Evolutionary conservation across 768 basidiomycete genomes (phyloP).

Genomic region (Boletales sp.): DNA sequence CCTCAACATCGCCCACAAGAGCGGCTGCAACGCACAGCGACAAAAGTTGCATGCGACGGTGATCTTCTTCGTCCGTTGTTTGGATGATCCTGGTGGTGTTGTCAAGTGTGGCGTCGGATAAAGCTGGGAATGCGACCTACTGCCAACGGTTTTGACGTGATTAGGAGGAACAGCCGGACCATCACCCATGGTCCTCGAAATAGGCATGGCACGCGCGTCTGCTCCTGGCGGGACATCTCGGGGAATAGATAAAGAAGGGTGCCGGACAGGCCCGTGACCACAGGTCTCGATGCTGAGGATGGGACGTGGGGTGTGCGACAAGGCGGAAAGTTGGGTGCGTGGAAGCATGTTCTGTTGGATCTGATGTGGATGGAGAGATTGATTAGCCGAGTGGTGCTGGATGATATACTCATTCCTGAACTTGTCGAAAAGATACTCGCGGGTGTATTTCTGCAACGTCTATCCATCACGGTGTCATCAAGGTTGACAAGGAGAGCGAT

Average conservation of each 20-base stretch:
- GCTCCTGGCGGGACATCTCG: slow-evolving; percentile 45
- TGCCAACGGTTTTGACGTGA: slow-evolving; percentile 33
- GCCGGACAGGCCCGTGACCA: slow-evolving; percentile 41
- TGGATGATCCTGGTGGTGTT: slow-evolving; percentile 46
- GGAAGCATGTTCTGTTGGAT: slow-evolving; percentile 37
- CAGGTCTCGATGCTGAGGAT: slow-evolving; percentile 62
- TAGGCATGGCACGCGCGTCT: slow-evolving; percentile 43
- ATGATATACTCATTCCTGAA: slow-evolving; percentile 59
- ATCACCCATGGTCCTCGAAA: slow-evolving; percentile 40
- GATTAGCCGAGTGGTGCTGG: slow-evolving; percentile 49
- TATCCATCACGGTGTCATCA: slow-evolving; percentile 34
- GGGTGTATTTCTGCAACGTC: slow-evolving; percentile 84
- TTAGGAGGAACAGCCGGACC: slow-evolving; percentile 21
- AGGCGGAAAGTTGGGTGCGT: slow-evolving; percentile 24
- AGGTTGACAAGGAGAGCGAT: slow-evolving; percentile 11
- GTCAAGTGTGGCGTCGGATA: slow-evolving; percentile 11
- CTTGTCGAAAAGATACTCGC: slow-evolving; percentile 78
- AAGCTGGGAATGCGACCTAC: slow-evolving; percentile 31
- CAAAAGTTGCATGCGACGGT: slow-evolving; percentile 91
- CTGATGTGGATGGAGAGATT: slow-evolving; percentile 42
- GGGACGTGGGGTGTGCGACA: slow-evolving; percentile 46
- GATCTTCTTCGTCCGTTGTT: slow-evolving; percentile 78
- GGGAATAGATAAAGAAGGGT: slow-evolving; percentile 42
- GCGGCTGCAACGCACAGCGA: slow-evolving; percentile 58
- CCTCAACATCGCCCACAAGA: slow-evolving; percentile 9